Conservation (phyloP, 805 yeast species). For the Starmerella sirachaensis region DNA sequence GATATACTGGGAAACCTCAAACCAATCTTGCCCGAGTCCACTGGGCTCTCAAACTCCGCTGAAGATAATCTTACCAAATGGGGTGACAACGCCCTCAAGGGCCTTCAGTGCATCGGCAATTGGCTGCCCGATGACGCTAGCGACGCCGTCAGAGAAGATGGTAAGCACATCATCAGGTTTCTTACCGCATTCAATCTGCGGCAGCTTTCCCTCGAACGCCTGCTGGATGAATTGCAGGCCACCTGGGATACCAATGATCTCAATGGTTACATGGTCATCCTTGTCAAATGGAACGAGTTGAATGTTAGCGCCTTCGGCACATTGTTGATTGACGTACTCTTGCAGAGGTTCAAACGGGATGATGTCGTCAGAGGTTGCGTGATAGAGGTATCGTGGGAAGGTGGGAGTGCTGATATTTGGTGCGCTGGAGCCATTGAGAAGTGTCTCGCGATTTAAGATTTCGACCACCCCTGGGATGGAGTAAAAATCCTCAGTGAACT, state of each 20-base stretch:
- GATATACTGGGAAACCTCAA: too few relatives aligned
- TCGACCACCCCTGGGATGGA: background rate
- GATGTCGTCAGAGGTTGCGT: conserved; percentile 21
- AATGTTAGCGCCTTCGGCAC: conserved; percentile 9
- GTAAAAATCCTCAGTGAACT: conserved; percentile 1
- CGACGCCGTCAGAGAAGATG: background rate
- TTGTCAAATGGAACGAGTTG: conserved; percentile 4
- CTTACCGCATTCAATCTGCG: conserved; percentile 7
- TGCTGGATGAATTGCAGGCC: conserved; percentile 14
- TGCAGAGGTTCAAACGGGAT: conserved; percentile 18
- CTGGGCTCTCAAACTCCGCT: too few relatives aligned
- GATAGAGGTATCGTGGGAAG: conserved; percentile 21
- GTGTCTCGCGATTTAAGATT: conserved; percentile 1
- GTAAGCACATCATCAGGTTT: conserved; percentile 6
- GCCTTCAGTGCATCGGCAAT: background rate
- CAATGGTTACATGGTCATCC: conserved; percentile 7
- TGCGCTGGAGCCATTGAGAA: conserved; percentile 1
- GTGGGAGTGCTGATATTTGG: conserved; percentile 16
- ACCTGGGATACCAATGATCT: conserved; percentile 6
- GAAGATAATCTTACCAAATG: conserved; percentile 2
- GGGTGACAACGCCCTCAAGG: conserved; percentile 1
- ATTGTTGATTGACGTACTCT: conserved; percentile 8
- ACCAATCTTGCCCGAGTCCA: too few relatives aligned
- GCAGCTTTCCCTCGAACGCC: conserved; percentile 9
- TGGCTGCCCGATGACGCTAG: conserved; percentile 4